phyloP scores from a whole-genome alignment of 2,329 filamentous ascomycete genomes.

The Immersiporthe knoxdaviesiana region DNA sequence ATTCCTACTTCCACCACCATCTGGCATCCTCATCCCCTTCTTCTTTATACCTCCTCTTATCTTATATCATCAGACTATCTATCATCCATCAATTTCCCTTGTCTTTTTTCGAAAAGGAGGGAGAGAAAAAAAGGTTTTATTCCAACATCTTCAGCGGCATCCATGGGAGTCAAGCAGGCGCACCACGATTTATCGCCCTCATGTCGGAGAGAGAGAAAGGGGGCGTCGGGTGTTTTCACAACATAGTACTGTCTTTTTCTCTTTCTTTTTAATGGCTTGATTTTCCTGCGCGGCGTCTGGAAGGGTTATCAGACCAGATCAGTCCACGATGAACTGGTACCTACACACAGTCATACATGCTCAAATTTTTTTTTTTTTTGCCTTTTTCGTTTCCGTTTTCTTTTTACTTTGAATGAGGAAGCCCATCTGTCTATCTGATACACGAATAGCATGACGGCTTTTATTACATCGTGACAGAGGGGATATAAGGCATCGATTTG shows the following conservation, averaged over 20 bases:
- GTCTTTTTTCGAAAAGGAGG: background rate
- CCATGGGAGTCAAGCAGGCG: background rate
- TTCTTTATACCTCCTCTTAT: background rate
- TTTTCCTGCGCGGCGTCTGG: slow-evolving; percentile 13
- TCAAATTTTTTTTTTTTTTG: background rate
- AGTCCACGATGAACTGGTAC: background rate
- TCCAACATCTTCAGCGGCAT: background rate
- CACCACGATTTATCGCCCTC: background rate
- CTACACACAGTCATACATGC: background rate
- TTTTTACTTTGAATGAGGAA: background rate
- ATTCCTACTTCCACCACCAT: background rate
- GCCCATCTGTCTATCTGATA: background rate
- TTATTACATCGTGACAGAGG: background rate
- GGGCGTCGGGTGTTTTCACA: background rate
- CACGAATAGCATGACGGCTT: background rate
- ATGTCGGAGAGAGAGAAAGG: background rate
- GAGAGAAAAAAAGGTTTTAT: background rate
- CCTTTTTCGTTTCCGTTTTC: no score
- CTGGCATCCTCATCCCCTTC: background rate
- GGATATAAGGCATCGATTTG: background rate
- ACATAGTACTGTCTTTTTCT: background rate
- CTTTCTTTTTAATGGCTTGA: background rate
- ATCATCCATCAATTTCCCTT: background rate
- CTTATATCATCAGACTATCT: background rate
- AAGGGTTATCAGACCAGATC: slow-evolving; percentile 6